Evolutionary conservation across 768 basidiomycete species (phyloP).

Genomic region (Russula lepida): DNA sequence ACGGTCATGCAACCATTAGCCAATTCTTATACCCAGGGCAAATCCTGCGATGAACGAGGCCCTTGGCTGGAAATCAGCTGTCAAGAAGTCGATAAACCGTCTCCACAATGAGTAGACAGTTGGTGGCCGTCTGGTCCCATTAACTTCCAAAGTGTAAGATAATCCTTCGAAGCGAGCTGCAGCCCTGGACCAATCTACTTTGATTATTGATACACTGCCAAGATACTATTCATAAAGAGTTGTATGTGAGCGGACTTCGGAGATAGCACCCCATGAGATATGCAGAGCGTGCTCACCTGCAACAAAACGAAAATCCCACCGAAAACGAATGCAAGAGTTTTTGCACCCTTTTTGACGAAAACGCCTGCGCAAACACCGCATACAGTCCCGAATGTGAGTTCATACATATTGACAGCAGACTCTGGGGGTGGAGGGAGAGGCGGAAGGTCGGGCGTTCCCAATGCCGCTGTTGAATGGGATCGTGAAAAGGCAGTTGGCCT

Average conservation of each 20-base stretch:
- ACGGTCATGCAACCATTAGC: constrained; percentile 32
- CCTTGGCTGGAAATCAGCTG: constrained; percentile 86
- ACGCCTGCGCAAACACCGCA: constrained; percentile 86
- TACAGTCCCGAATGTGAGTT: constrained; percentile 83
- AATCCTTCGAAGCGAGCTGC: constrained; percentile 59
- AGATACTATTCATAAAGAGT: constrained; percentile 52
- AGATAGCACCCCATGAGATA: neutral
- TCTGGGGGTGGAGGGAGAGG: constrained; percentile 45
- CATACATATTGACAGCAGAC: constrained; percentile 72
- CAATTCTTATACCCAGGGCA: constrained; percentile 70
- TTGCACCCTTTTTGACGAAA: constrained; percentile 93
- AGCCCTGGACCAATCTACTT: constrained; percentile 71
- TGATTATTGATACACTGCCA: constrained; percentile 59
- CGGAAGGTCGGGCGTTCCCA: neutral
- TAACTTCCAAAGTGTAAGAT: constrained; percentile 56
- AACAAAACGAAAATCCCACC: constrained; percentile 88
- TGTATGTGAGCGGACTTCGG: neutral
- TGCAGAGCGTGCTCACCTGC: constrained; percentile 47
- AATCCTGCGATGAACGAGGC: constrained; percentile 86
- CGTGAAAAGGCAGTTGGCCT: neutral
- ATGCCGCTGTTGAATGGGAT: neutral
- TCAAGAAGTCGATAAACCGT: constrained; percentile 71
- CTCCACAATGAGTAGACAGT: constrained; percentile 57
- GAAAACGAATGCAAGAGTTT: constrained; percentile 71
- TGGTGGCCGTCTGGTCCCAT: constrained; percentile 49